Conservation (phyloP, 495 filamentous ascomycete genomes). For the Cenococcum geophilum region DNA sequence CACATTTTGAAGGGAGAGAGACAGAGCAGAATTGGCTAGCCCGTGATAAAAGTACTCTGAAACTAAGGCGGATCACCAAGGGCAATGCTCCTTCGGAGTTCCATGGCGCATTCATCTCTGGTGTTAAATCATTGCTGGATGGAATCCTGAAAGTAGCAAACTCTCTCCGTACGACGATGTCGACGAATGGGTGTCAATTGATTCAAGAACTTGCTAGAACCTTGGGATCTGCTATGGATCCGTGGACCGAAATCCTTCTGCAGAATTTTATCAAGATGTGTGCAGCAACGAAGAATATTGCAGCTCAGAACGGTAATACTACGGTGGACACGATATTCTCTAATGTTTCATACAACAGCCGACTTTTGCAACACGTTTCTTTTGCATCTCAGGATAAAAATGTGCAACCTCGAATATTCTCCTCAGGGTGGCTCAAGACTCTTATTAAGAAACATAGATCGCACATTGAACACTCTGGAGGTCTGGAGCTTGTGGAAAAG, state of each 20-base stretch:
- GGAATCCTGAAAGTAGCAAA: slow-evolving; percentile 83
- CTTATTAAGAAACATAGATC: slow-evolving; percentile 72
- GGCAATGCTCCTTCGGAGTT: slow-evolving; percentile 83
- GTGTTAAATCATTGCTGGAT: slow-evolving; percentile 70
- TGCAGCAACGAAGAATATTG: slow-evolving; percentile 83
- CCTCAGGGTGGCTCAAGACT: slow-evolving; percentile 76
- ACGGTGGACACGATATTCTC: slow-evolving; percentile 70
- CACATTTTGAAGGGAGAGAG: slow-evolving; percentile 81
- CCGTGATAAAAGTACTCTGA: slow-evolving; percentile 70
- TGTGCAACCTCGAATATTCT: slow-evolving; percentile 70
- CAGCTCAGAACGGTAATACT: slow-evolving; percentile 67
- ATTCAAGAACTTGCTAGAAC: slow-evolving; percentile 78
- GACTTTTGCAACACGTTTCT: slow-evolving; percentile 77
- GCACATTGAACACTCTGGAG: slow-evolving; percentile 75
- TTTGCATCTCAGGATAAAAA: slow-evolving; percentile 86
- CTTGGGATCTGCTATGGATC: slow-evolving; percentile 71
- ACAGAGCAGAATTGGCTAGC: slow-evolving; percentile 84
- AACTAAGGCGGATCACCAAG: slow-evolving; percentile 67
- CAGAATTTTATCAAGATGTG: slow-evolving; percentile 85
- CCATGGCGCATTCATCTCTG: slow-evolving; percentile 57
- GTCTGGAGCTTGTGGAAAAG: slow-evolving; percentile 76
- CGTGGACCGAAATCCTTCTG: slow-evolving; percentile 84
- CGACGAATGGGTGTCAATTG: slow-evolving; percentile 73
- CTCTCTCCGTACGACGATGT: slow-evolving; percentile 84
- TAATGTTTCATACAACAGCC: slow-evolving; percentile 67